Base-by-base conservation (phyloP, 1,284 basidiomycete species). In the Irpex sp. region DNA sequence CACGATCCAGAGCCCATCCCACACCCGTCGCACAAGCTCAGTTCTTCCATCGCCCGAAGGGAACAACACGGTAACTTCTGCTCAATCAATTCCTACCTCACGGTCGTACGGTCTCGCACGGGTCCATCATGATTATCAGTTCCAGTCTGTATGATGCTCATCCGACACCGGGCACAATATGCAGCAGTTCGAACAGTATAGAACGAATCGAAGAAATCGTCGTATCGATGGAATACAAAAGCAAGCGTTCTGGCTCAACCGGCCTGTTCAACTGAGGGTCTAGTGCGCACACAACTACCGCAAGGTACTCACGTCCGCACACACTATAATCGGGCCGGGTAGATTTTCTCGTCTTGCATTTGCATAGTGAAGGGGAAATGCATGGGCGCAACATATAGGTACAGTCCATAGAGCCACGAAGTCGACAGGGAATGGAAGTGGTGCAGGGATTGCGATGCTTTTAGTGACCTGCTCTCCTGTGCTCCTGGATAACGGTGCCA, bases 401-500 rank as follows among this genome's bases (percentile, higher is more conserved):
- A 61, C 54, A 59, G 56, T 60, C 54, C 62, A 63, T 63, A 63
- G 57, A 39, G 57, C 57, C 64, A 66, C 71, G 69, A 67, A 65
- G 60, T 65, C 63, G 66, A 67, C 61, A 61, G 66, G 65, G 17
- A 51, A 33, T 33, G 31, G 31, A 33, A 33, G 49, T 35, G 53
- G 31, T 55, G 53, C 33, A 17, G 9, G 17, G 17, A 43, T 55
- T 33, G 19, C 9, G 17, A 17, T 59, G 62, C 61, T 68, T 68
- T 78, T 82, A 92, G 79, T 92, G 90, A 57, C 80, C 82, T 59
- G 84, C 80, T 78, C 92, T 83, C 81, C 92, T 88, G 82, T 88
- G 90, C 84, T 94, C 92, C 83, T 94, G 92, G 81, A 98, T 97
- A 76, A 97, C 87, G 65, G 74, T 86, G 68, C 89, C 84, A 72